phyloP scores from a whole-genome alignment of 2,329 filamentous ascomycete genomes.

The Pseudomassariella vexata region DNA sequence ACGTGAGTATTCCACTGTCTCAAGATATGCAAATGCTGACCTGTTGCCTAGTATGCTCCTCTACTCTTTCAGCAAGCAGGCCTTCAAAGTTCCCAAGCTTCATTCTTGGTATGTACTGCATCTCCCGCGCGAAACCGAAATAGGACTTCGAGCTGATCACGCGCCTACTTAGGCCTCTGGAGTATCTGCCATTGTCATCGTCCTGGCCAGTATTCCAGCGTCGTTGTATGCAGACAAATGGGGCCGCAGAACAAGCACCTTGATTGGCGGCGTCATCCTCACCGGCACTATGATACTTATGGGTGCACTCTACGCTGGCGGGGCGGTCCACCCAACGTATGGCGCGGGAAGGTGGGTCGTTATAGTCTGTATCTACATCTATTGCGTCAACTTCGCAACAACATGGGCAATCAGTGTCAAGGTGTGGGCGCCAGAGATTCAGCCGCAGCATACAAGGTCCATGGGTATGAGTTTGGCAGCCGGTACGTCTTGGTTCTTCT shows the following conservation, averaged over 20 bases:
- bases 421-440: slow-evolving; percentile 51
- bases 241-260: slow-evolving; percentile 46
- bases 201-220: slow-evolving; percentile 44
- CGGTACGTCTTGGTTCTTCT: slow-evolving; percentile 48
- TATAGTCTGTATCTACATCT: slow-evolving; percentile 44
- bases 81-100: slow-evolving; percentile 3
- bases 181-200: slow-evolving; percentile 51
- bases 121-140: too few species aligned
- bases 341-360: slow-evolving; percentile 42
- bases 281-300: slow-evolving; percentile 46
- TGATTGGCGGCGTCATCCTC: slow-evolving; percentile 45
- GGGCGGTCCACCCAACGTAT: slow-evolving; percentile 28
- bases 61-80: slow-evolving; percentile 10
- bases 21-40: neutral
- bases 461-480: slow-evolving; percentile 49
- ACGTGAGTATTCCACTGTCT: neutral
- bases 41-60: slow-evolving; percentile 8
- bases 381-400: slow-evolving; percentile 37
- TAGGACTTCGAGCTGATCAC: slow-evolving; percentile 6
- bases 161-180: slow-evolving; percentile 39
- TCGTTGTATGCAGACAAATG: slow-evolving; percentile 48
- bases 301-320: slow-evolving; percentile 41
- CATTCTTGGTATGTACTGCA: too few species aligned
- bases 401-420: slow-evolving; percentile 50
- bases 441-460: slow-evolving; percentile 47